phyloP scores from a whole-genome alignment of 169 alveolate genomes.

The Gregarina niphandrodes region DNA sequence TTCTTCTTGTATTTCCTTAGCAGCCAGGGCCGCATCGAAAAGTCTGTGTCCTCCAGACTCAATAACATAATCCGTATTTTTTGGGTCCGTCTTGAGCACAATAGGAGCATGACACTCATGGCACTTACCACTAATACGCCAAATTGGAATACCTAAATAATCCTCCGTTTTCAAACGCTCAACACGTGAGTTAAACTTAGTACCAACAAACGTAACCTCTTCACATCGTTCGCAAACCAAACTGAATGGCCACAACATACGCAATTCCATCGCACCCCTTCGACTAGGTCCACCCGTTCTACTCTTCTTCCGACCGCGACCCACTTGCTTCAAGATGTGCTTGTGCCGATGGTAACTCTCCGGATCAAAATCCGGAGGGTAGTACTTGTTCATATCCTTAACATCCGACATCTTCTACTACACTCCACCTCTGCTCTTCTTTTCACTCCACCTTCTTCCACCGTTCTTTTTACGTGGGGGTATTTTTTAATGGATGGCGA shows the following conservation, averaged over 20 bases:
- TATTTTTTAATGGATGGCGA: too few species aligned
- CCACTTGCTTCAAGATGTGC: too few species aligned
- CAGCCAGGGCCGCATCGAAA: constrained; percentile 22
- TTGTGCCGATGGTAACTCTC: constrained; percentile 59
- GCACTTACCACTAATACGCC: constrained; percentile 89
- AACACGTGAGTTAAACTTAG: constrained; percentile 78
- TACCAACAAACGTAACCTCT: constrained; percentile 86
- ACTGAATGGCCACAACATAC: constrained; percentile 95
- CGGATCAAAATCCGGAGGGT: constrained; percentile 98
- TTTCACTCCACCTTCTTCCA: too few species aligned
- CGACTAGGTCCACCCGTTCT: constrained; percentile 17
- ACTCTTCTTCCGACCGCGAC: constrained; percentile 25
- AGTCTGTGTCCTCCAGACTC: constrained; percentile 66
- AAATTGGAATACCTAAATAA: constrained; percentile 78
- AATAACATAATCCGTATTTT: constrained; percentile 54
- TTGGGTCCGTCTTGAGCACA: constrained; percentile 72
- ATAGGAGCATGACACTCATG: constrained; percentile 79
- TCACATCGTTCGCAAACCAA: constrained; percentile 80
- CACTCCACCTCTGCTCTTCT: not conserved
- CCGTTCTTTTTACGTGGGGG: too few species aligned
- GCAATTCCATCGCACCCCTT: constrained; percentile 50
- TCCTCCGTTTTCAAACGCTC: constrained; percentile 66
- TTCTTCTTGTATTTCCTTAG: constrained; percentile 6
- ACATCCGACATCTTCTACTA: constrained; percentile 74
- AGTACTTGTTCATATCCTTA: constrained; percentile 83